Conservation (phyloP, 345 rosid genomes). For the Gossypioides kirkii region DNA sequence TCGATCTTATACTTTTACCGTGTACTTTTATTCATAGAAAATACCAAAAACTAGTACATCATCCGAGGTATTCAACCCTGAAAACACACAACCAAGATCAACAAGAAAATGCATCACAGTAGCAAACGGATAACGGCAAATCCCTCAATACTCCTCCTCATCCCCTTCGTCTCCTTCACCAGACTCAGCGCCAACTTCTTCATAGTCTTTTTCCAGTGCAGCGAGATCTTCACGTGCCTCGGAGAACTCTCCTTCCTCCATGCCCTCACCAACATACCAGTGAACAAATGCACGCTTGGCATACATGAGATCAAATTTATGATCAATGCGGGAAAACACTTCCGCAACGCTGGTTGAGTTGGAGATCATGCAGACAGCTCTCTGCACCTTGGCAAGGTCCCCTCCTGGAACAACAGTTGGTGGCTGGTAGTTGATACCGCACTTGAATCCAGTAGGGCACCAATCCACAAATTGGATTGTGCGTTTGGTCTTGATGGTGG, state of each 20-base stretch:
- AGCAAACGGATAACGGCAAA: neutral
- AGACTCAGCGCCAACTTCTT: constrained; percentile 54
- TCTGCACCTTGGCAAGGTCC: constrained; percentile 57
- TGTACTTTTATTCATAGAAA: neutral
- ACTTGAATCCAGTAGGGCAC: constrained; percentile 61
- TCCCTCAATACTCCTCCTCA: constrained; percentile 37
- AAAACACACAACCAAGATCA: neutral
- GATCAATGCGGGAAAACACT: constrained; percentile 53
- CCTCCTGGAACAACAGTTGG: constrained; percentile 63
- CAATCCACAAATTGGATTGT: constrained; percentile 54
- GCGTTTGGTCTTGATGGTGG: constrained; percentile 57
- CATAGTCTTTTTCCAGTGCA: constrained; percentile 50
- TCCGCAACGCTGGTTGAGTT: constrained; percentile 55
- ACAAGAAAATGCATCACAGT: neutral
- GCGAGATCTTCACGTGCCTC: constrained; percentile 61
- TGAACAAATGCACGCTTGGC: constrained; percentile 58
- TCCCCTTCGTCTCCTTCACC: constrained; percentile 50
- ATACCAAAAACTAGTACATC: neutral
- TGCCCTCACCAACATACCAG: constrained; percentile 67
- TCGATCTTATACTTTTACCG: too few species aligned
- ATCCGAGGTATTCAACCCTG: neutral
- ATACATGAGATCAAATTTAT: constrained; percentile 57
- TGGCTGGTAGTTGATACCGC: constrained; percentile 58
- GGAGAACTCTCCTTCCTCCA: constrained; percentile 64
- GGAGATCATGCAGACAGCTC: constrained; percentile 64